Evolutionary conservation across 139 green algal genomes (phyloP), one percentile per base, ranked within the genome.

Genomic region (Picochlorum sp.): DNA sequence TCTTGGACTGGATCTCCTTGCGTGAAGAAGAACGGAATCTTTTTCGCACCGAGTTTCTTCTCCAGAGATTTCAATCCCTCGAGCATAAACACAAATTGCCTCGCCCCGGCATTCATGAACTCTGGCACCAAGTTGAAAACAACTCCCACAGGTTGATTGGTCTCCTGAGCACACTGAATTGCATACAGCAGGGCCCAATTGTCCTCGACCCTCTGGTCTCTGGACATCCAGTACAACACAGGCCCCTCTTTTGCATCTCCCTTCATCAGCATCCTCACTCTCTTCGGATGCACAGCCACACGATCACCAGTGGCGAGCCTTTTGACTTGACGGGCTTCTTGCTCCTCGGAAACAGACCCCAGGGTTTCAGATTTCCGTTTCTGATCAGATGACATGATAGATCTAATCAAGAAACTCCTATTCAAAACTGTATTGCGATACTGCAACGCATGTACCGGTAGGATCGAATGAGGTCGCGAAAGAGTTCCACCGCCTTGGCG

Each of bases 171-270:
- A 38, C 79, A 32, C 58, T 95, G 80, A 10, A 71, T 57, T 1
- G 92, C 92, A 50, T 95, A 73, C 15, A 98, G 75, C 61, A 97
- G 79, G 2, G 92, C 92, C 90, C 92, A 98, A 78, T 98, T 98
- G 76, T 98, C 90, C 1, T 50, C n/a, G 32, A 90, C 72, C 2
- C 92, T 76, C 75, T 97, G 90, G 68, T 98, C 92, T 4, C 92
- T 73, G 0, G 81, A 91, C 86, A 95, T 95, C 86, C 86, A 92
- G 68, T 90, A 89, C 1, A 94, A 69, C 11, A 94, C 79, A 2
- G 86, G 86, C 0, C 85, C 85, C 16, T 69, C 69, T 41, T 56
- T 45, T 3, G 67, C 47, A 0, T 54, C 45, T 4, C 82, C 83
- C 4, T 57, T 60, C 41, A 79, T 85, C 6, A 94, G 70, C 28